Percentiles rank a stretch among this genome's conserved stretches.
These are phyloP conservation scores for Arachnomyces sp. DNA, from an alignment of 2,329 filamentous ascomycete genomes.

Conservation along the genomic window DNA sequence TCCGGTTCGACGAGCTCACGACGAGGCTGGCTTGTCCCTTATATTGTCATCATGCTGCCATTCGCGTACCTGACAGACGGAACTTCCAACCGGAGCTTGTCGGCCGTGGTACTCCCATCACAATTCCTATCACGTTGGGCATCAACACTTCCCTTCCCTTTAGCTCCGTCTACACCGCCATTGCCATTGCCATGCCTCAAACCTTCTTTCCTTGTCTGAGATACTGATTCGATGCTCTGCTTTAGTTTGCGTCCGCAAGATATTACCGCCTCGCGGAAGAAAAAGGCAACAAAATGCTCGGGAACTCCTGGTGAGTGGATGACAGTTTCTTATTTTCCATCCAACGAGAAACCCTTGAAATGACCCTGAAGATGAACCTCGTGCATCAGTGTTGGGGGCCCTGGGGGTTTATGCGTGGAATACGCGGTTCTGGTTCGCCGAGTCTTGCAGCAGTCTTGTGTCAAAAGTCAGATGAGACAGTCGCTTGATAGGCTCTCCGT, in stretches of 20 bases:
- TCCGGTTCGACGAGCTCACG: not conserved
- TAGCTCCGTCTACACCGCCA: constrained; percentile 13
- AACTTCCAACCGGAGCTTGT: constrained; percentile 4
- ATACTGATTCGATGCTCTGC: constrained; percentile 7
- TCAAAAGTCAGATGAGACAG: constrained; percentile 5
- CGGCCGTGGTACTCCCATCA: constrained; percentile 13
- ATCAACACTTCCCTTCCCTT: constrained; percentile 22
- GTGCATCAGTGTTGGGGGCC: no score
- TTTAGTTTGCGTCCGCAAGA: constrained; percentile 58
- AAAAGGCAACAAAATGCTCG: constrained; percentile 80
- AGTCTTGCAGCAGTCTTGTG: constrained; percentile 9
- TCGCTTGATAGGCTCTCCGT: constrained; percentile 17
- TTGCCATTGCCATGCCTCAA: constrained; percentile 17
- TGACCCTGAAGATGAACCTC: not conserved
- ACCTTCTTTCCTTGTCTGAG: constrained; percentile 3
- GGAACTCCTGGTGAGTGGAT: constrained; percentile 75
- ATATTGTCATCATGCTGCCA: not conserved
- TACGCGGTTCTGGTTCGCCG: constrained; percentile 9
- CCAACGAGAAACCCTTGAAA: not conserved
- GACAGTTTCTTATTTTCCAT: not conserved
- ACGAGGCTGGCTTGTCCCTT: not conserved
- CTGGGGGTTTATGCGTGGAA: constrained; percentile 5
- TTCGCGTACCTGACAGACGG: constrained; percentile 4
- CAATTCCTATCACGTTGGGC: constrained; percentile 21
- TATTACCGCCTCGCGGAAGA: constrained; percentile 89